Percentiles rank a stretch among this genome's conserved stretches.
These are phyloP conservation scores for Pythium insidiosum DNA, from an alignment of 352 stramenopile genomes.

Conservation along the genomic window DNA sequence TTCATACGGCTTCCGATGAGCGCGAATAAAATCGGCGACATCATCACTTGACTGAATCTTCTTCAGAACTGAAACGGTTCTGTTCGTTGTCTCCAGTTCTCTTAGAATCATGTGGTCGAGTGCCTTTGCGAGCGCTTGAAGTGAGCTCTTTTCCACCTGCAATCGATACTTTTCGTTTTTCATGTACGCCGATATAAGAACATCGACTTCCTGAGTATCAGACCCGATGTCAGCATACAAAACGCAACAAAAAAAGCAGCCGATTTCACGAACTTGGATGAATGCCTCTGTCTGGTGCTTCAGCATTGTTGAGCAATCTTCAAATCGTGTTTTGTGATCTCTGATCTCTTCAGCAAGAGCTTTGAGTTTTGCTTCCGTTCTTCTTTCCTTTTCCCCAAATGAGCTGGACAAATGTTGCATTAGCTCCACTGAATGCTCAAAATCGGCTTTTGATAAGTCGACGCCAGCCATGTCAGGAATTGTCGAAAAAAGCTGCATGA, in stretches of 20 bases:
- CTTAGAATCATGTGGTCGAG: constrained; percentile 52
- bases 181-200: constrained; percentile 70
- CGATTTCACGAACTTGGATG: constrained; percentile 44
- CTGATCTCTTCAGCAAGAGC: constrained; percentile 27
- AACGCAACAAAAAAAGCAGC: too few relatives aligned
- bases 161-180: constrained; percentile 84
- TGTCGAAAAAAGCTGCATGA: constrained; percentile 10
- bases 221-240: not conserved
- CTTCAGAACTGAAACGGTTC: constrained; percentile 31
- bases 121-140: constrained; percentile 61
- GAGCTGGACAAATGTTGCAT: constrained; percentile 13
- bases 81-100: constrained; percentile 22
- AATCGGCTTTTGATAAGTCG: constrained; percentile 13
- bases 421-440: constrained; percentile 10
- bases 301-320: constrained; percentile 14
- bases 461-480: constrained; percentile 16
- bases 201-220: constrained; percentile 56
- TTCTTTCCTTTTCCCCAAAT: constrained; percentile 18
- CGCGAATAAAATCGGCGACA: constrained; percentile 54
- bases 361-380: constrained; percentile 15
- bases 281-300: constrained; percentile 42
- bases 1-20: constrained; percentile 36
- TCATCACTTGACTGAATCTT: constrained; percentile 47
- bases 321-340: constrained; percentile 23
- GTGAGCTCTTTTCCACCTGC: constrained; percentile 72